These are phyloP conservation scores for Castanospermum australe DNA, from an alignment of 306 rosid species.

Conservation along the genomic window DNA sequence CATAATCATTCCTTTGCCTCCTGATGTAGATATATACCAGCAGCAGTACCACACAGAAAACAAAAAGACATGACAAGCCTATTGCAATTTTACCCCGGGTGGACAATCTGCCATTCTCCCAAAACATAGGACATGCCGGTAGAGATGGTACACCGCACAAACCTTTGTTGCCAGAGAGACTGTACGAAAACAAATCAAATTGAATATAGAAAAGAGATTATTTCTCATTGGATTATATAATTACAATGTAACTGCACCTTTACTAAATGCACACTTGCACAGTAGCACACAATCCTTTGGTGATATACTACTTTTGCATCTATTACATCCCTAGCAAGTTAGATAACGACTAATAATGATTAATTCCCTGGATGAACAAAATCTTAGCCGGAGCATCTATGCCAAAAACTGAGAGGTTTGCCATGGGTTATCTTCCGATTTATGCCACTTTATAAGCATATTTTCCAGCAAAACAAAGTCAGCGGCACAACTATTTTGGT, in stretches of 20 bases:
- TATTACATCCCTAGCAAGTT: not conserved
- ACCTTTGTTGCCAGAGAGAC: conserved; percentile 84
- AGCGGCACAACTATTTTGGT: not conserved
- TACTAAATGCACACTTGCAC: not conserved
- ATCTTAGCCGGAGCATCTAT: not conserved
- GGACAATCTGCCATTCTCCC: conserved; percentile 86
- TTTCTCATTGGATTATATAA: not conserved
- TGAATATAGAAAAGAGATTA: conserved; percentile 1
- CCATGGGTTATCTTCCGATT: conserved; percentile 2
- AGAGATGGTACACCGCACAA: conserved; percentile 82
- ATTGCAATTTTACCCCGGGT: conserved; percentile 71
- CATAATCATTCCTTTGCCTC: conserved; percentile 79
- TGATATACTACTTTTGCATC: conserved; percentile 6
- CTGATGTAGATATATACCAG: conserved; percentile 65
- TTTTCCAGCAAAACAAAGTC: not conserved
- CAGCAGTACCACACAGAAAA: conserved; percentile 56
- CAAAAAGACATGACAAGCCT: conserved; percentile 56
- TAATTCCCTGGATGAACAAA: not conserved
- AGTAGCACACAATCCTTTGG: not conserved
- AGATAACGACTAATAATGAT: conserved; percentile 12
- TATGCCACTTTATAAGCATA: not conserved
- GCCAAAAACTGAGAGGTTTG: conserved; percentile 7
- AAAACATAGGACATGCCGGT: conserved; percentile 77
- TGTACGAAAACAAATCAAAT: conserved; percentile 40
- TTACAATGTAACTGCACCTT: not conserved